Base-by-base conservation (phyloP, 202 grass and related monocot species). In the Saccharum hybrid region DNA sequence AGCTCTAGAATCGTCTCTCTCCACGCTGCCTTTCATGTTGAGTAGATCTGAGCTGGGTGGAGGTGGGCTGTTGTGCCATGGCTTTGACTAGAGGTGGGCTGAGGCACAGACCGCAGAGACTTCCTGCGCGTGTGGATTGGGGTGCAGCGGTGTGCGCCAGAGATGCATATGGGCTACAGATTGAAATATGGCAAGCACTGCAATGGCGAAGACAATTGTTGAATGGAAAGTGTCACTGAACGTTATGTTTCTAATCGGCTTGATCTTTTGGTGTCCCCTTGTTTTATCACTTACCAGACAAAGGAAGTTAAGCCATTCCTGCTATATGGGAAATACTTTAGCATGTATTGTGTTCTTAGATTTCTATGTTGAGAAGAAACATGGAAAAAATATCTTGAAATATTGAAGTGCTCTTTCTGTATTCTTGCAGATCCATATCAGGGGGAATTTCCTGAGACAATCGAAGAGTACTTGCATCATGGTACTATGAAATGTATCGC, bases 401-500 rank as follows among this genome's bases (percentile, higher is more conserved):
- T 45, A 62, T 33, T 81, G 22, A 61, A 81, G 9, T 59, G 4
- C 10, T 74, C 22, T 38, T 69, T 70, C 22, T 79, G 22, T 82
- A 21, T 79, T 74, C 54, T 42, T 88, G 65, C 71, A 99, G 93
- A 99, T 89, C 96, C 93, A 2, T 82, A 94, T 88, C 96, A 99
- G 84, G 93, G 91, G 88, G 93, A 96, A 86, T 99, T 99, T 51
- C 93, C 93, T 1, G 96, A 99, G 85, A 79, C 92, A n/a, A 99
- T 99, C 23, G 96, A 99, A 84, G 96, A 99, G 88, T 99, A 72
- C 86, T 84, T 99, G 93, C 89, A 96, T 79, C 88, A 94, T 90
- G 96, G 93, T 78, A 99, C 76, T 90, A 99, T 99, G 96, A 99
- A 99, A 92, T 99, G 96, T 62, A 91, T 99, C 26, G 82, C 96